phyloP scores from a whole-genome alignment of 2,329 filamentous ascomycete genomes.

The Xylaria sp. region DNA sequence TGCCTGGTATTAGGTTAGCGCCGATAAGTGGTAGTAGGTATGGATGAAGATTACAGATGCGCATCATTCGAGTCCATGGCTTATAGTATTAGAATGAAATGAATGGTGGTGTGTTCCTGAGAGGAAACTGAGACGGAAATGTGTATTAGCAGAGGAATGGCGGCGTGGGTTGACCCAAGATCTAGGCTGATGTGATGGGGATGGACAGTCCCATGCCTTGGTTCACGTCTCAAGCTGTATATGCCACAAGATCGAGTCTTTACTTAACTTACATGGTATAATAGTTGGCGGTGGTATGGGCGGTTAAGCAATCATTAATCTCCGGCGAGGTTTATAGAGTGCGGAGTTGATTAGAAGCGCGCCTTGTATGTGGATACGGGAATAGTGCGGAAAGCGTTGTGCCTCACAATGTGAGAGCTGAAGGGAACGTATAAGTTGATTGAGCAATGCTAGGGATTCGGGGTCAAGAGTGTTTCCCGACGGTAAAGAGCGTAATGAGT shows the following conservation, averaged over 20 bases:
- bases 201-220: slow-evolving; percentile 45
- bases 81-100: slow-evolving; percentile 51
- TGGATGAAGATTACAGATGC: slow-evolving; percentile 59
- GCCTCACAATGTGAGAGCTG: slow-evolving; percentile 54
- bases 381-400: slow-evolving; percentile 51
- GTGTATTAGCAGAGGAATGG: slow-evolving; percentile 53
- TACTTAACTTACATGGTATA: slow-evolving; percentile 54
- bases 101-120: slow-evolving; percentile 51
- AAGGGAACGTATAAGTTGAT: slow-evolving; percentile 49
- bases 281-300: slow-evolving; percentile 51
- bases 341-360: slow-evolving; percentile 51
- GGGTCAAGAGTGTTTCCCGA: slow-evolving; percentile 35
- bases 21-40: slow-evolving; percentile 29
- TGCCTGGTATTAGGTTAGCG: slow-evolving; percentile 57
- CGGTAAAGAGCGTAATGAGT: slow-evolving; percentile 57
- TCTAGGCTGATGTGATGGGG: slow-evolving; percentile 40
- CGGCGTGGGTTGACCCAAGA: slow-evolving; percentile 48
- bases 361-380: slow-evolving; percentile 37
- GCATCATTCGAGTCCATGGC: slow-evolving; percentile 64
- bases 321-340: slow-evolving; percentile 45
- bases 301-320: slow-evolving; percentile 46
- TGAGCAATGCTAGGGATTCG: slow-evolving; percentile 34
- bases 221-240: slow-evolving; percentile 48
- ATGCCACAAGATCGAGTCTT: slow-evolving; percentile 51
- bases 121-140: slow-evolving; percentile 50